Percentiles rank a stretch among this genome's conserved stretches.
phyloP scores from a whole-genome alignment of 106 monocot species.

The Dendrobium catenatum region DNA sequence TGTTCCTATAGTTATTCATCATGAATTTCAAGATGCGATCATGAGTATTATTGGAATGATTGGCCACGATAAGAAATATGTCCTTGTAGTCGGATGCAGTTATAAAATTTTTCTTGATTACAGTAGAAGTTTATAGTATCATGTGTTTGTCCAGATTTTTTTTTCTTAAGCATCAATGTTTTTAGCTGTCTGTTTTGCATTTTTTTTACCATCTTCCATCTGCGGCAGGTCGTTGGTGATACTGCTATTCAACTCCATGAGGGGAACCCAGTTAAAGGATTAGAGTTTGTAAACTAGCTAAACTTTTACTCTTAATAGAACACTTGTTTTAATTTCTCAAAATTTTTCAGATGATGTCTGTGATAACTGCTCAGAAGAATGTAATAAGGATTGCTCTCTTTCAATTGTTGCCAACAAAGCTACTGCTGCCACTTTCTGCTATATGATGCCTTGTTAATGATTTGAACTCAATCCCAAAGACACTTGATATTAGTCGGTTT shows the following conservation, averaged over 20 bases:
- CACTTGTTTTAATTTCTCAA: background rate
- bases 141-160: no score
- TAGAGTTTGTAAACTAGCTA: conserved; percentile 55
- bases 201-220: background rate
- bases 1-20: no score
- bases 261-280: conserved; percentile 33
- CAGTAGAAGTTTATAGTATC: background rate
- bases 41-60: no score
- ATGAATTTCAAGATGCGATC: background rate
- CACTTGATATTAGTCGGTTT: no score
- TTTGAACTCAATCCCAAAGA: no score
- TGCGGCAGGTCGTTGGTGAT: conserved; percentile 52
- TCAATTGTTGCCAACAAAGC: background rate
- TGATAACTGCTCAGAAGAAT: background rate
- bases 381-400: background rate
- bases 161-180: background rate
- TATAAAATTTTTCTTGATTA: no score
- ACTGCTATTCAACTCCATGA: conserved; percentile 48
- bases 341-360: background rate
- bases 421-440: background rate
- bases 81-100: background rate
- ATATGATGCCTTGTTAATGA: no score
- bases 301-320: background rate
- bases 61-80: background rate
- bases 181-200: background rate